Evolutionary conservation across 148 eudicot species (phyloP), one percentile per base, ranked within the genome.

Genomic region (Rhododendron ferrugineum): DNA sequence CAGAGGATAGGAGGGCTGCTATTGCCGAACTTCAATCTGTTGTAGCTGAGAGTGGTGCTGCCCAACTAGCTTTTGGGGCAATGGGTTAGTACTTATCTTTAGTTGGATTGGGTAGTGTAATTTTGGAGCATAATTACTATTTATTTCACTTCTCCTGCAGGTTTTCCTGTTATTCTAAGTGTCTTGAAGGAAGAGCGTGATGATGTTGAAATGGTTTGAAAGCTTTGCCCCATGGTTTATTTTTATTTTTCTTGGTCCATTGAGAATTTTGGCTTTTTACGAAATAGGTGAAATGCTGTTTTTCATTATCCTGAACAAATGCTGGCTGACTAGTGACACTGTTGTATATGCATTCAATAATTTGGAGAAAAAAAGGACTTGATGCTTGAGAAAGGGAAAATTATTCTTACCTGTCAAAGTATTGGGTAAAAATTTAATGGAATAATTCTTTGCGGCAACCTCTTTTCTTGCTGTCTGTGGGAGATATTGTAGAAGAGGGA

Each of bases 21-120:
- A 86, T 97, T 90, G 88, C 88, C 70, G 99, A 97, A 91, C 98
- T 97, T 87, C 98, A 95, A 89, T 93, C 98, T 84, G 94, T 95
- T 85, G 96, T 97, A 78, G 93, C 98, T 78, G 99, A 97, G 90
- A 97, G 92, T 89, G 93, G 85, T 86, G 91, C 98, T 84, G 94
- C 98, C 81, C 99, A 97, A 87, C 87, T 97, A 86, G 98, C 98
- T 79, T 97, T 97, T 92, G 99, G 99, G 89, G 99, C 98, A 82
- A 97, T 94, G 94, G 99, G 99, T 97, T 56, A 78, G 92, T 89
- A 68, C 47, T 83, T 86, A 34, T 58, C 84, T 50, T 70, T 82
- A 76, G 56, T 47, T 84, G 87, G 52, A 83, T 81, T 26, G 47
- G 11, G 10, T 73, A 75, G 36, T 56, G 76, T 80, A 18, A 62